A percentile compares a stretch with the other conserved stretches of the same genome.
These are phyloP conservation scores for Aspergillus sparsus DNA, from an alignment of 495 filamentous ascomycete species.

Conservation along the genomic window DNA sequence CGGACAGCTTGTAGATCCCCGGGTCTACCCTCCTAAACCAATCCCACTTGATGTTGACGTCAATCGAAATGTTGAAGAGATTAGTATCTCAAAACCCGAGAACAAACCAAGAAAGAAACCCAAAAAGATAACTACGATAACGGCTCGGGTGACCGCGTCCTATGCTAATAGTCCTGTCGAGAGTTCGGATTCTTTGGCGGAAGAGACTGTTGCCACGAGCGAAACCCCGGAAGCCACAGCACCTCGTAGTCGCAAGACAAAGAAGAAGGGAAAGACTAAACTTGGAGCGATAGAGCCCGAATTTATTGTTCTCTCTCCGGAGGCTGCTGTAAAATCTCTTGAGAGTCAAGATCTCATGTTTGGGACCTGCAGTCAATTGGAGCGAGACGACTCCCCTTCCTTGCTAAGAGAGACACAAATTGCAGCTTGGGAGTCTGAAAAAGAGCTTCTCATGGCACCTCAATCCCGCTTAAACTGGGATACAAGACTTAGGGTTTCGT, in stretches of 20 bases:
- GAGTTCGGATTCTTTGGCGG: constrained; percentile 11
- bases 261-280: constrained; percentile 30
- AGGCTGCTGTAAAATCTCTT: constrained; percentile 66
- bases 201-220: constrained; percentile 29
- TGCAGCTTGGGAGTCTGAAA: constrained; percentile 65
- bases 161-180: constrained; percentile 46
- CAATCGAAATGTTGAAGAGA: constrained; percentile 17
- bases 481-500: background rate
- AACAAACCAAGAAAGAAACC: constrained; percentile 58
- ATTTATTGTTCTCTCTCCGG: constrained; percentile 68
- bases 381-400: constrained; percentile 69
- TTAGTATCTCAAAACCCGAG: constrained; percentile 17
- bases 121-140: constrained; percentile 83
- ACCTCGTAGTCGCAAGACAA: constrained; percentile 21
- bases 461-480: background rate
- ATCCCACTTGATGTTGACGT: constrained; percentile 14
- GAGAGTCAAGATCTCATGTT: constrained; percentile 81
- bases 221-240: constrained; percentile 15
- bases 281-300: constrained; percentile 35
- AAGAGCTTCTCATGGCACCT: background rate
- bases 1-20: constrained; percentile 33
- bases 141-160: constrained; percentile 77
- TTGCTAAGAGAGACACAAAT: constrained; percentile 67
- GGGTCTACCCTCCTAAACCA: constrained; percentile 24
- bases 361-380: constrained; percentile 89